Conservation (phyloP, 305 asterid species). For the Ruellia speciosa region DNA sequence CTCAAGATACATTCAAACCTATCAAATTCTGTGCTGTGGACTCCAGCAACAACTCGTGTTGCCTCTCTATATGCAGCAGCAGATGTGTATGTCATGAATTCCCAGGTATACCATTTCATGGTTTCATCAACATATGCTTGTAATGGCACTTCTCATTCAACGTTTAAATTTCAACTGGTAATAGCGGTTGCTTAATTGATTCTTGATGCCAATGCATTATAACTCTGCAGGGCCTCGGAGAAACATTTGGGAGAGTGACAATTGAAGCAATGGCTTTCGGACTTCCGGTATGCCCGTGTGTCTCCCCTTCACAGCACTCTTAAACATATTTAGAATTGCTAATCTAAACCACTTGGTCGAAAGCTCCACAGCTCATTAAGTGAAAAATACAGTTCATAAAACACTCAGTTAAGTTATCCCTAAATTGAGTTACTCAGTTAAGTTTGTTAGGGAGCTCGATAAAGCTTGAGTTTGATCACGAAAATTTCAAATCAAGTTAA, state of each 20-base stretch:
- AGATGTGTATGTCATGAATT: slow-evolving; percentile 89
- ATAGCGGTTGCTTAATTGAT: no score
- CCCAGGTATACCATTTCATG: slow-evolving; percentile 52
- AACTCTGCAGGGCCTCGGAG: slow-evolving; percentile 80
- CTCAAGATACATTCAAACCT: slow-evolving; percentile 53
- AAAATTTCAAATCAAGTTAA: no score
- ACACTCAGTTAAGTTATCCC: no score
- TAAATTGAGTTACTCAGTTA: no score
- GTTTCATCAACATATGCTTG: no score
- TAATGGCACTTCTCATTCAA: not conserved
- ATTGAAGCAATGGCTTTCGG: slow-evolving; percentile 99
- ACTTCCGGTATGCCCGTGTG: slow-evolving; percentile 63
- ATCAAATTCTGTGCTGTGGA: slow-evolving; percentile 78
- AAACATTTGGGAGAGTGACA: slow-evolving; percentile 97
- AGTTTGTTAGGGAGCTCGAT: no score
- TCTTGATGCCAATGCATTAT: not conserved
- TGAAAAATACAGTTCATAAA: no score
- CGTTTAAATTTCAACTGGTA: no score
- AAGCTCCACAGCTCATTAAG: no score
- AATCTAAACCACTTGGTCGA: no score
- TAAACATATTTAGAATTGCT: not conserved
- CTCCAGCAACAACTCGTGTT: slow-evolving; percentile 88
- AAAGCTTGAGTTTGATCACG: no score
- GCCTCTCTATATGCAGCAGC: slow-evolving; percentile 95
- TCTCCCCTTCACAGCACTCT: slow-evolving; percentile 11